Evolutionary conservation across 78 protist species (phyloP).

Genomic region (Chrysochromulina parva): DNA sequence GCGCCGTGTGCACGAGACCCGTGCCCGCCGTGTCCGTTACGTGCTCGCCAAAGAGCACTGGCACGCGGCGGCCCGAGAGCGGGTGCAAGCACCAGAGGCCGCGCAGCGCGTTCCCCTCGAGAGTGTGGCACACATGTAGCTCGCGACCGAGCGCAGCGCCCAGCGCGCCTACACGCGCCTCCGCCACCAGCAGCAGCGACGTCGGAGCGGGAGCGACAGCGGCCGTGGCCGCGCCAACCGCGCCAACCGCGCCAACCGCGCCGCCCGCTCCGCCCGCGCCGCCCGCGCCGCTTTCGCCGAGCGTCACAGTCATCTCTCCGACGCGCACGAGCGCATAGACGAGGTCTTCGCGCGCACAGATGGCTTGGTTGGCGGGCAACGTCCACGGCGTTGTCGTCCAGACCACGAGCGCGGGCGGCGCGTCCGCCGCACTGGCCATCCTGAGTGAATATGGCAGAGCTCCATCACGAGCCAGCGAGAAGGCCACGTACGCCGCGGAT

Average conservation of each 20-base stretch:
- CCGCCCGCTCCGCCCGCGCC: too few species aligned
- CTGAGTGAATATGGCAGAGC: background rate
- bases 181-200: background rate
- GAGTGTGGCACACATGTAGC: background rate
- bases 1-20: constrained; percentile 95
- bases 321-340: constrained; percentile 75
- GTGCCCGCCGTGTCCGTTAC: constrained; percentile 82
- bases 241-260: too few species aligned
- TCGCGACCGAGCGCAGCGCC: background rate
- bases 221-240: too few species aligned
- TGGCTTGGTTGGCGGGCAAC: constrained; percentile 94
- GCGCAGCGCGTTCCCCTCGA: background rate
- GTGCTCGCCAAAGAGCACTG: constrained; percentile 45
- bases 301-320: too few species aligned
- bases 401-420: constrained; percentile 39
- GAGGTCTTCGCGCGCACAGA: constrained; percentile 70
- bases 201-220: too few species aligned
- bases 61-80: constrained; percentile 7
- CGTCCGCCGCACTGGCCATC: background rate
- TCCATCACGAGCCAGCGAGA: background rate
- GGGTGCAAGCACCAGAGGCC: constrained; percentile 26
- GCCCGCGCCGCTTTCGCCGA: too few species aligned
- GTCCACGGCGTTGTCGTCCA: constrained; percentile 99
- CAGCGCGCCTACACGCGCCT: background rate
- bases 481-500: constrained; percentile 67